Evolutionary conservation across 345 rosid species (phyloP), one percentile per base, ranked within the genome.

Genomic region (Draba incana): DNA sequence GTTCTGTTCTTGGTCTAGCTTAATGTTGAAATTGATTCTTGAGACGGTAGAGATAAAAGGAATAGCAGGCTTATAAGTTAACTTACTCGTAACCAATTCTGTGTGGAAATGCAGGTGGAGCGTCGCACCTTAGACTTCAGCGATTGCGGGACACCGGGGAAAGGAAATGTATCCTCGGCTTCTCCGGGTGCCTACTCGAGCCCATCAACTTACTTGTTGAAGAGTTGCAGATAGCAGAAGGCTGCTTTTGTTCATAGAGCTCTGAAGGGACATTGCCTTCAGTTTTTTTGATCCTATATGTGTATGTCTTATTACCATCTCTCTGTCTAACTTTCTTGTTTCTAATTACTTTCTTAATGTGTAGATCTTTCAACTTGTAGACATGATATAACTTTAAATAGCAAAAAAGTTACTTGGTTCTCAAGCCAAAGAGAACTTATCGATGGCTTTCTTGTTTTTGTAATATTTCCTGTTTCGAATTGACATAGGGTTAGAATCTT

Each of bases 91-190:
- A 65, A 52, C 68, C 61, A 68, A 33, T n/a, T 38, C 4, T 49
- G 24, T 39, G 9, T 61, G 63, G 60, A n/a, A 69, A 38, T 72
- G 84, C 87, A 95, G 99, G 79, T 82, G 16, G 99, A 90, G 75
- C 75, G 93, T 14, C 97, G 99, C 1, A 62, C 75, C 10, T 92
- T 95, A 5, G 99, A 95, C 79, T 95, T 95, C 76, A 92, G 90
- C 41, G 99, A 95, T 62, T 95, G 99, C 25, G 98, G 78, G 64
- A 89, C 90, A 37, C 99, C 98, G 0, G 85, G 73, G 72, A 89
- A 83, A 75, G 81, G 76, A 54, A 79, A 31, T 43, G 92, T 80
- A 59, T 75, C 72, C 12, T 79, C 76, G n/a, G 76, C 78, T 77
- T 81, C 84, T 72, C 79, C 86, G 2, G 79, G 82, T 0, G 67